Conservation (phyloP, 192 early-diverging fungal genomes). For the Coemansia sp. region DNA sequence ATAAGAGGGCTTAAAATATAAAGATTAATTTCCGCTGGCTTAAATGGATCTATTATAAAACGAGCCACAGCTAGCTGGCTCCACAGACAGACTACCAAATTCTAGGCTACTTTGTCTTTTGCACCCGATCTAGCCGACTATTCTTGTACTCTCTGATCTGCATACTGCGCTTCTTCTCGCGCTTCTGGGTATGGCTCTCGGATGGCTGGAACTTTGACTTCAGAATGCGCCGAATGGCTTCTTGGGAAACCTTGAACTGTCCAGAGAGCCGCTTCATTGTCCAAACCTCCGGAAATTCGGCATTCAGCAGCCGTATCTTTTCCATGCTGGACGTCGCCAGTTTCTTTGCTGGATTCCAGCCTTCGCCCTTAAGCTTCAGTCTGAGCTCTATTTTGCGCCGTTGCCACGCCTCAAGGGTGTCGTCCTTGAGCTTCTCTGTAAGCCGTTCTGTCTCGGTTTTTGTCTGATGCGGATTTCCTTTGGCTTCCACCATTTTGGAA, state of each 20-base stretch:
- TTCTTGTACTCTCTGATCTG: slow-evolving; percentile 33
- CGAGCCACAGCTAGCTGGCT: background rate
- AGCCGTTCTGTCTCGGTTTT: slow-evolving; percentile 11
- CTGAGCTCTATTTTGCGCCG: slow-evolving; percentile 53
- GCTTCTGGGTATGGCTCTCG: slow-evolving; percentile 25
- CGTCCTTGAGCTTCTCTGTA: slow-evolving; percentile 24
- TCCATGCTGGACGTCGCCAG: slow-evolving; percentile 52
- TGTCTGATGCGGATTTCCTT: slow-evolving; percentile 27
- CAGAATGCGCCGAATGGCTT: slow-evolving; percentile 56
- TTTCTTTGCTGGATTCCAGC: slow-evolving; percentile 42
- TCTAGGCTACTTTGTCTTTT: background rate
- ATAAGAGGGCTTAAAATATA: background rate
- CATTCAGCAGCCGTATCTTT: slow-evolving; percentile 41
- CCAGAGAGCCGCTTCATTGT: slow-evolving; percentile 48
- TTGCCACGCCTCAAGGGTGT: slow-evolving; percentile 36
- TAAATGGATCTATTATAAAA: background rate
- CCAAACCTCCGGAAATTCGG: slow-evolving; percentile 54
- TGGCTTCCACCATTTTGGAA: slow-evolving; percentile 13
- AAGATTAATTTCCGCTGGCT: background rate
- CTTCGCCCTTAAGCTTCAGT: slow-evolving; percentile 32
- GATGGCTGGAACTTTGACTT: slow-evolving; percentile 54
- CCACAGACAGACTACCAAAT: background rate
- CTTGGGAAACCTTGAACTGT: slow-evolving; percentile 58
- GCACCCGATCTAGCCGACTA: slow-evolving; percentile 4
- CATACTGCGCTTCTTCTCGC: slow-evolving; percentile 45